These are phyloP conservation scores for Candida labiduridarum DNA, from an alignment of 1,139 yeast species.

Conservation along the genomic window DNA sequence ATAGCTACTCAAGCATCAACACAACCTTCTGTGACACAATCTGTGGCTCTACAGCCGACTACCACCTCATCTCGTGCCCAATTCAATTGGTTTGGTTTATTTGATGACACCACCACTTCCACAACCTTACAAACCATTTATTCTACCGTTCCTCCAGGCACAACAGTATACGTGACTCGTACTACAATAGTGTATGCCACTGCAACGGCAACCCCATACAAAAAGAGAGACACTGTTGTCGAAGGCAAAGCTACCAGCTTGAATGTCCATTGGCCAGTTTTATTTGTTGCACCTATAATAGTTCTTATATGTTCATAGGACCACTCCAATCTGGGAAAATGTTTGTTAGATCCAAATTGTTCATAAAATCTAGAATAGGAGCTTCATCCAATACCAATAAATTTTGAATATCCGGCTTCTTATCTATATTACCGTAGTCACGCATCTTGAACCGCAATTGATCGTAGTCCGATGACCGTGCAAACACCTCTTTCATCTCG, in stretches of 20 bases:
- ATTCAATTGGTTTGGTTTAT: conserved; percentile 7
- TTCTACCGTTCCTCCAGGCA: conserved; percentile 7
- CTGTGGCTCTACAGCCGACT: neutral
- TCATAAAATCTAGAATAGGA: conserved; percentile 23
- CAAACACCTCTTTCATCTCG: conserved; percentile 23
- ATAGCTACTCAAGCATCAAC: neutral
- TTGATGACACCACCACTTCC: conserved; percentile 8
- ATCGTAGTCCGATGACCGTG: conserved; percentile 20
- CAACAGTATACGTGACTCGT: conserved; percentile 12
- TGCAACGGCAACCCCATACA: conserved; percentile 4
- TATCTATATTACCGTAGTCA: conserved; percentile 26
- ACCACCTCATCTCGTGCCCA: neutral
- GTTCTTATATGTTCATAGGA: conserved; percentile 16
- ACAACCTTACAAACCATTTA: conserved; percentile 10
- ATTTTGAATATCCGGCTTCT: conserved; percentile 19
- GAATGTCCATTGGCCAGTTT: conserved; percentile 1
- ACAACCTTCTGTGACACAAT: neutral
- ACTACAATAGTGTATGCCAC: conserved; percentile 13
- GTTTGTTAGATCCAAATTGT: conserved; percentile 22
- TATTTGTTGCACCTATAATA: conserved; percentile 7
- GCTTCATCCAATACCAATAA: conserved; percentile 18
- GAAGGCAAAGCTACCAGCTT: conserved; percentile 4
- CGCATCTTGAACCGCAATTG: conserved; percentile 26
- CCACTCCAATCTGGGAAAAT: conserved; percentile 27
- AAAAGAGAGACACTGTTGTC: conserved; percentile 11